These are phyloP conservation scores for Pyrenopolyporus hunteri DNA, from an alignment of 495 filamentous ascomycete genomes.

Conservation along the genomic window DNA sequence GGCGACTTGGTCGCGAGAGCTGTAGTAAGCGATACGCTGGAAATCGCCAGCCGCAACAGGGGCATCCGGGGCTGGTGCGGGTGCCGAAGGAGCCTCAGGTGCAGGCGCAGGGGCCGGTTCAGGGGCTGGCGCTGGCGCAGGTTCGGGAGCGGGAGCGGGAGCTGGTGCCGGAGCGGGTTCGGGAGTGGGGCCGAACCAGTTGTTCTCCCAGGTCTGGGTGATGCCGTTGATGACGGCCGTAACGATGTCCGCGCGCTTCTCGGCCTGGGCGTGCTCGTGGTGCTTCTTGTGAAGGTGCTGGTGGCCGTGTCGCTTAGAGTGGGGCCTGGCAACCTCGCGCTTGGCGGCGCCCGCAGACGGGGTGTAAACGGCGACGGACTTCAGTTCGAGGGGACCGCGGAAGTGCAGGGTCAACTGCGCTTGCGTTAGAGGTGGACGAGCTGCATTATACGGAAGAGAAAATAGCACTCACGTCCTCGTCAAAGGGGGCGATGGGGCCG, in stretches of 20 bases:
- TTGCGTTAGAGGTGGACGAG: slow-evolving; percentile 16
- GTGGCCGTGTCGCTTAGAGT: slow-evolving; percentile 47
- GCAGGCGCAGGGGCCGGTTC: background rate
- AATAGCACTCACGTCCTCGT: slow-evolving; percentile 64
- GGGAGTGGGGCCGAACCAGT: slow-evolving; percentile 52
- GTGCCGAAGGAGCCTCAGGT: background rate
- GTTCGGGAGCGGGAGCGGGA: background rate
- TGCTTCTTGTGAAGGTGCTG: slow-evolving; percentile 43
- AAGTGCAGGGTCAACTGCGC: slow-evolving; percentile 70
- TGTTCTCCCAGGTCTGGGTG: slow-evolving; percentile 67
- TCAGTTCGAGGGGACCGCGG: slow-evolving; percentile 67
- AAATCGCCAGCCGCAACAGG: slow-evolving; percentile 36
- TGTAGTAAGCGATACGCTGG: slow-evolving; percentile 61
- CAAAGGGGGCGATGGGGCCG: slow-evolving; percentile 66
- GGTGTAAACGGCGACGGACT: slow-evolving; percentile 68
- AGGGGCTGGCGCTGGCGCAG: background rate
- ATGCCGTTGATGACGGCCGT: slow-evolving; percentile 68
- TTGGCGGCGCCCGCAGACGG: slow-evolving; percentile 40
- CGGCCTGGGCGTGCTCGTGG: slow-evolving; percentile 35
- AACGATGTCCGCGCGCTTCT: slow-evolving; percentile 46
- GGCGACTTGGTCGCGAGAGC: slow-evolving; percentile 51
- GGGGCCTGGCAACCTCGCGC: slow-evolving; percentile 37
- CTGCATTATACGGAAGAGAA: background rate
- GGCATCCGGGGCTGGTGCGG: slow-evolving; percentile 13
- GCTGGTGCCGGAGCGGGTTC: slow-evolving; percentile 1